Evolutionary conservation across 2,329 filamentous ascomycete genomes (phyloP).

Genomic region (Fusarium penzigii): DNA sequence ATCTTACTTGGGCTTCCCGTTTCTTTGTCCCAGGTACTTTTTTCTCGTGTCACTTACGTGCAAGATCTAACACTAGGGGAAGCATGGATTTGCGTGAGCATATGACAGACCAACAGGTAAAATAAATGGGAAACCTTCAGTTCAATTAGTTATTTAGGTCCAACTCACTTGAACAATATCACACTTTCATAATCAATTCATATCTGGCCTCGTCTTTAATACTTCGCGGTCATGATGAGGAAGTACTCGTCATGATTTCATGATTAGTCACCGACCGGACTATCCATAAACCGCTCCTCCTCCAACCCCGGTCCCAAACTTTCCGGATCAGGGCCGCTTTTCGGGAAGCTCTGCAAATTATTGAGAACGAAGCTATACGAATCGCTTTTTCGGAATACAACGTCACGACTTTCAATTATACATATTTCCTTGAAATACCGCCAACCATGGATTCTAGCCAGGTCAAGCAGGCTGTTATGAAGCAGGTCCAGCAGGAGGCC

Average conservation of each 20-base stretch:
- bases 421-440: conserved; percentile 11
- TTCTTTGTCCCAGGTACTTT: neutral
- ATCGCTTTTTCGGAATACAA: conserved; percentile 4
- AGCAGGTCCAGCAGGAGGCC: conserved; percentile 64
- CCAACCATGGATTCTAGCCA: conserved; percentile 57
- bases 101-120: no score
- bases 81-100: no score
- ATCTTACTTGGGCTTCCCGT: no score
- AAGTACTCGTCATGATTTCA: neutral
- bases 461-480: conserved; percentile 63
- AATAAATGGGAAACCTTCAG: no score
- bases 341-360: conserved; percentile 9
- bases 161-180: no score
- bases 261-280: conserved; percentile 20
- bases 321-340: conserved; percentile 5
- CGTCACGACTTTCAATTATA: conserved; percentile 13
- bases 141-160: no score
- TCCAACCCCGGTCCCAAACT: neutral
- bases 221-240: neutral
- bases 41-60: no score
- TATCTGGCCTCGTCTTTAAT: neutral
- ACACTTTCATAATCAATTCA: no score
- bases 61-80: no score
- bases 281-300: conserved; percentile 14
- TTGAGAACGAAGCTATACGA: conserved; percentile 9